These are phyloP conservation scores for Leccinum variicolor DNA, from an alignment of 768 basidiomycete species.

Conservation along the genomic window DNA sequence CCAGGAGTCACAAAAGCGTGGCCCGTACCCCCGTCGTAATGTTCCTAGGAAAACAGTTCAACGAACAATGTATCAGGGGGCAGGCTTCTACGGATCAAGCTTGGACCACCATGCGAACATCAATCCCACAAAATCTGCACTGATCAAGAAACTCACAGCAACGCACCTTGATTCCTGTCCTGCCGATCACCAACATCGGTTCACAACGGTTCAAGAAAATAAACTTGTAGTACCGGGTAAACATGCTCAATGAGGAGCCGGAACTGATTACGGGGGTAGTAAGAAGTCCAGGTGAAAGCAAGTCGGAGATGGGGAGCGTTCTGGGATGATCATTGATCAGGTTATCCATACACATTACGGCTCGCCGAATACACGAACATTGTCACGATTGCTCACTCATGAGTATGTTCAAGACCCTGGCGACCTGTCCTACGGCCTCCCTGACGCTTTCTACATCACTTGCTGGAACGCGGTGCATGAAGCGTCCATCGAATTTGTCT, in stretches of 20 bases:
- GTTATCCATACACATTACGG: neutral
- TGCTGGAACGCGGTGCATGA: slow-evolving; percentile 50
- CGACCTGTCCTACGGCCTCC: slow-evolving; percentile 63
- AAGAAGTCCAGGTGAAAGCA: neutral
- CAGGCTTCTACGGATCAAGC: too few species aligned
- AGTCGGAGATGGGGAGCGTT: neutral
- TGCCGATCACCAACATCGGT: neutral
- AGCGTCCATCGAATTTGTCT: slow-evolving; percentile 76
- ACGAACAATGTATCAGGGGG: too few species aligned
- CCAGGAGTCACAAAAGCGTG: neutral
- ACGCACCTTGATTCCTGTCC: neutral
- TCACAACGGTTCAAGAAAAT: neutral
- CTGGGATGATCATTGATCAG: neutral
- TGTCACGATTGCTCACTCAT: slow-evolving; percentile 36
- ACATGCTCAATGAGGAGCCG: neutral
- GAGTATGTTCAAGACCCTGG: slow-evolving; percentile 53
- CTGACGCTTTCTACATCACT: slow-evolving; percentile 48
- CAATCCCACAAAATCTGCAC: neutral
- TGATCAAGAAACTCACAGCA: neutral
- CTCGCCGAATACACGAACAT: neutral
- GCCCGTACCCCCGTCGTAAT: too few species aligned
- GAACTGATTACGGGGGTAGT: neutral
- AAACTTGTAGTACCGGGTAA: neutral
- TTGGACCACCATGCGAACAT: neutral
- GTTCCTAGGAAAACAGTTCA: too few species aligned